Evolutionary conservation across 768 basidiomycete genomes (phyloP).

Genomic region (Mycena galericulata): DNA sequence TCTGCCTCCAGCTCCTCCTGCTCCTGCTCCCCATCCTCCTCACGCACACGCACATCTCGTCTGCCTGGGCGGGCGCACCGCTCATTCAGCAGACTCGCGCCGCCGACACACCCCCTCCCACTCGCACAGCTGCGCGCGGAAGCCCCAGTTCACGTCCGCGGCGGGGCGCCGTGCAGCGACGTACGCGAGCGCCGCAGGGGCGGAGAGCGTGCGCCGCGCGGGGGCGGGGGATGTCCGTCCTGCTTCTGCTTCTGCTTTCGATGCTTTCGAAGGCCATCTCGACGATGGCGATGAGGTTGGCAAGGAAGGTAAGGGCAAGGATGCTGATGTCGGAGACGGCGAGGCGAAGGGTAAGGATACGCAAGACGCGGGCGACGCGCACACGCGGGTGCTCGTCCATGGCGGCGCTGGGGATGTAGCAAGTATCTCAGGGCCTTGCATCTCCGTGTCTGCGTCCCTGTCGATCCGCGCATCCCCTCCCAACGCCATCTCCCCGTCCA

Average conservation of each 20-base stretch:
- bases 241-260: neutral
- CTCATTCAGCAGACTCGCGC: too few relatives aligned
- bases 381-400: neutral
- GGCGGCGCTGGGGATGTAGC: too few relatives aligned
- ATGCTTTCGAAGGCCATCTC: too few relatives aligned
- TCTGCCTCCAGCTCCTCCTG: too few relatives aligned
- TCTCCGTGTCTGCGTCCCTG: too few relatives aligned
- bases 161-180: constrained; percentile 30
- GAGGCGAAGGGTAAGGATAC: neutral
- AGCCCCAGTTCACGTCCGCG: constrained; percentile 35
- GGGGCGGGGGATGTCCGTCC: neutral
- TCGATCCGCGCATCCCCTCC: too few relatives aligned
- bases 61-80: too few relatives aligned
- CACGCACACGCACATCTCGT: too few relatives aligned
- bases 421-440: too few relatives aligned
- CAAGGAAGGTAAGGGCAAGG: neutral
- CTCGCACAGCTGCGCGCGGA: constrained; percentile 30
- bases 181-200: constrained; percentile 31
- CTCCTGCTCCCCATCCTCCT: too few relatives aligned
- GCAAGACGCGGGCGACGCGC: neutral
- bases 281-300: neutral
- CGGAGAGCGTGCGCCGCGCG: constrained; percentile 23
- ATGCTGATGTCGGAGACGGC: too few relatives aligned
- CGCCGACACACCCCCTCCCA: constrained; percentile 34
- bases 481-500: too few relatives aligned